phyloP scores from a whole-genome alignment of 306 rosid species.

The Gleditsia sinensis region DNA sequence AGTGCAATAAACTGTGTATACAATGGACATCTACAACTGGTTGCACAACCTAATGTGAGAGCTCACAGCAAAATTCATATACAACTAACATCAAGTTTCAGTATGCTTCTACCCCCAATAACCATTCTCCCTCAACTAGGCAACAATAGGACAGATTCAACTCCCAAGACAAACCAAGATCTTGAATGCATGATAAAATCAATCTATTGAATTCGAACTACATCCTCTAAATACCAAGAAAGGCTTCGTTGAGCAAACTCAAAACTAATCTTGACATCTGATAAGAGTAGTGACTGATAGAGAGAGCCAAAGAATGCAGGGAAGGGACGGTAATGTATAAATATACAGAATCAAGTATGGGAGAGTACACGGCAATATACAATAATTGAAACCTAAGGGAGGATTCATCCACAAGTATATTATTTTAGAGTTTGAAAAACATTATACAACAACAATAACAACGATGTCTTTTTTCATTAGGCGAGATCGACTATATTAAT shows the following conservation, averaged over 20 bases:
- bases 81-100: constrained; percentile 17
- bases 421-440: neutral
- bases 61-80: constrained; percentile 14
- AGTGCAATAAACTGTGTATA: constrained; percentile 4
- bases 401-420: neutral
- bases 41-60: constrained; percentile 22
- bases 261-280: constrained; percentile 5
- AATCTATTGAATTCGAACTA: constrained; percentile 6
- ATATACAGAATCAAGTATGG: constrained; percentile 1
- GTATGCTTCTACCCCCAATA: constrained; percentile 13
- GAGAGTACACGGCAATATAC: neutral
- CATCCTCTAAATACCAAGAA: neutral
- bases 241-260: constrained; percentile 4
- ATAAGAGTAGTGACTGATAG: neutral
- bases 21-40: neutral
- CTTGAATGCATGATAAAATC: neutral
- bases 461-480: no score
- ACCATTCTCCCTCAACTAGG: constrained; percentile 6
- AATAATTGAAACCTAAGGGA: neutral
- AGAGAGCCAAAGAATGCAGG: neutral
- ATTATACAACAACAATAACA: no score
- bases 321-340: neutral
- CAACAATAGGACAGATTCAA: neutral
- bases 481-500: no score
- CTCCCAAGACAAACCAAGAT: constrained; percentile 14